Percentiles rank a stretch among this genome's conserved stretches.
phyloP scores from a whole-genome alignment of 1,284 basidiomycete genomes.

The Sphaerobolus stellatus region DNA sequence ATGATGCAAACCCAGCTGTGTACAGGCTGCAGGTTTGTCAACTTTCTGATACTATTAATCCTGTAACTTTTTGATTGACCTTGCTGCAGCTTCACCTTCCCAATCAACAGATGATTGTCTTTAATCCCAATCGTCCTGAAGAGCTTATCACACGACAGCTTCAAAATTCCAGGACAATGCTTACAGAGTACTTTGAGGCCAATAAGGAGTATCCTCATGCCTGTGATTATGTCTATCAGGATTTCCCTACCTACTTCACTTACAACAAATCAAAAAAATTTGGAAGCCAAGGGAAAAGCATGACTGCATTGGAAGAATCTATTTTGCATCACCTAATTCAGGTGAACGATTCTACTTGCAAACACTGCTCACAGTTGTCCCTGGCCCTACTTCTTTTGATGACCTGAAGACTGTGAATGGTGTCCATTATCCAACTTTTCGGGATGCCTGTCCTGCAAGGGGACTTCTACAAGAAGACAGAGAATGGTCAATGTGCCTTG shows the following conservation, averaged over 20 bases:
- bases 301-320: conserved; percentile 39
- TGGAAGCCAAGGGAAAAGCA: conserved; percentile 30
- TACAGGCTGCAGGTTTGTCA: conserved; percentile 39
- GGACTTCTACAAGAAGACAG: conserved; percentile 46
- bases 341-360: conserved; percentile 41
- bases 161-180: conserved; percentile 26
- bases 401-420: conserved; percentile 32
- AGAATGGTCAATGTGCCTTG: conserved; percentile 42
- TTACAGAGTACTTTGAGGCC: conserved; percentile 43
- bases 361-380: conserved; percentile 35
- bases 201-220: conserved; percentile 33
- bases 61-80: too few species aligned
- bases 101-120: conserved; percentile 35
- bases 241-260: conserved; percentile 36
- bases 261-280: conserved; percentile 15
- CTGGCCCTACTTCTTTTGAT: conserved; percentile 35
- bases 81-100: too few species aligned
- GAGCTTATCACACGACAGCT: conserved; percentile 26
- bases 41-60: too few species aligned
- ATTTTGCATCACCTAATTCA: conserved; percentile 30
- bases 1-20: conserved; percentile 36
- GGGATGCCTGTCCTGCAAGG: conserved; percentile 38
- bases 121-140: too few species aligned
- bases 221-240: conserved; percentile 37
- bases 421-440: conserved; percentile 26